A percentile compares a stretch with the other conserved stretches of the same genome.
Conservation (phyloP, 2,329 filamentous ascomycete species). For the Fusarium pininemorale region DNA sequence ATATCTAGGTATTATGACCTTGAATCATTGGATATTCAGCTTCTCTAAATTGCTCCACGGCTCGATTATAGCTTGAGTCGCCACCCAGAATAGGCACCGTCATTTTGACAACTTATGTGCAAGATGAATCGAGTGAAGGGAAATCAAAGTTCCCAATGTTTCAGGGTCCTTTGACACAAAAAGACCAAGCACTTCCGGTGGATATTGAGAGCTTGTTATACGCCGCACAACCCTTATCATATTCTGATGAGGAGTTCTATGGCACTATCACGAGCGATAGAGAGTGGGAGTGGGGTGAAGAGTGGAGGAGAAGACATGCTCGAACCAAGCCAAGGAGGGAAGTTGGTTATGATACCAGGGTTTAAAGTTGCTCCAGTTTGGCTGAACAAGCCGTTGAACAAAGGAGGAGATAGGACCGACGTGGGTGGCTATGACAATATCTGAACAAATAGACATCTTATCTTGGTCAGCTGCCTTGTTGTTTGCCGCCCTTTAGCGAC, state of each 20-base stretch:
- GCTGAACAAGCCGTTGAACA: not conserved
- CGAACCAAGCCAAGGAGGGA: conserved; percentile 25
- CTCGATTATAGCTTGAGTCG: conserved; percentile 61
- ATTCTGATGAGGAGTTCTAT: conserved; percentile 7
- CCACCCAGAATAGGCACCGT: not conserved
- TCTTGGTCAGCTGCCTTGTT: conserved; percentile 25
- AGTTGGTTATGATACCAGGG: conserved; percentile 1
- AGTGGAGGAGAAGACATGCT: conserved; percentile 7
- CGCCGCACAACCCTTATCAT: conserved; percentile 25
- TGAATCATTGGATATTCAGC: conserved; percentile 75
- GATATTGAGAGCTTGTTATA: conserved; percentile 5
- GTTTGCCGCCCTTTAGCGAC: conserved; percentile 25
- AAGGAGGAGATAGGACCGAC: not conserved
- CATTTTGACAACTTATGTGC: not conserved
- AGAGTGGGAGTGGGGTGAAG: conserved; percentile 22
- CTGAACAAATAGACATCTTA: not conserved
- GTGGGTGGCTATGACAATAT: not conserved
- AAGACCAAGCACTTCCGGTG: not conserved
- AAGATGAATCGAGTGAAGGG: not conserved
- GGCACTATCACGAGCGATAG: conserved; percentile 21
- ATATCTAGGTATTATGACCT: conserved; percentile 54
- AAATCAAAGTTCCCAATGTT: not conserved
- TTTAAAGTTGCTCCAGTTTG: not conserved
- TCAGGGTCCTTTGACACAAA: not conserved
- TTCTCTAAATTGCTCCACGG: conserved; percentile 66